These are phyloP conservation scores for Ustilago curta DNA, from an alignment of 1,284 basidiomycete genomes.

Conservation along the genomic window DNA sequence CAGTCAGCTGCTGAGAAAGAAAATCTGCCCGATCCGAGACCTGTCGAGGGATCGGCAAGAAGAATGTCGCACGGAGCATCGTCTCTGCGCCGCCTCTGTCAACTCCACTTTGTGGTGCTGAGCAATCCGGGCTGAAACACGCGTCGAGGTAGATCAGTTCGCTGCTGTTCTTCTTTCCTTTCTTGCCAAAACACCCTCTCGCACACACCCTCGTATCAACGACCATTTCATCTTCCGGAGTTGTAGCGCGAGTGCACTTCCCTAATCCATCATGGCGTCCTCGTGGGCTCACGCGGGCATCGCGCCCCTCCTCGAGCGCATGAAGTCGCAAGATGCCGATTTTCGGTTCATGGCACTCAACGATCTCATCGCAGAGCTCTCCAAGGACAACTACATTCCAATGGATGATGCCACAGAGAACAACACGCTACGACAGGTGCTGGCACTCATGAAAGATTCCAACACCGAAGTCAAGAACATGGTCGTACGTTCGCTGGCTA, in stretches of 20 bases:
- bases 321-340: slow-evolving; percentile 66
- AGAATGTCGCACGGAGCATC: slow-evolving; percentile 7
- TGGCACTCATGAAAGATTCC: slow-evolving; percentile 87
- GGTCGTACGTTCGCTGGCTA: slow-evolving; percentile 79
- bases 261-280: slow-evolving; percentile 36
- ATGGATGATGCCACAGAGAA: slow-evolving; percentile 73
- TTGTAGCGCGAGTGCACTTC: no score
- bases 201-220: slow-evolving; percentile 1
- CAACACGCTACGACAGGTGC: slow-evolving; percentile 82
- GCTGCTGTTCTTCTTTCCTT: no score
- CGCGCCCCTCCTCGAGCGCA: slow-evolving; percentile 62
- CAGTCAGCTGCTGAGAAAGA: not conserved
- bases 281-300: slow-evolving; percentile 50
- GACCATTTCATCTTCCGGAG: no score
- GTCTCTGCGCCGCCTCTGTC: no score
- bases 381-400: slow-evolving; percentile 48
- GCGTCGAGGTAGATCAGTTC: no score
- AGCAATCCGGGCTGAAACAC: no score
- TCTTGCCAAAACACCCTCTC: no score
- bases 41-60: not conserved
- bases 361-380: slow-evolving; percentile 58
- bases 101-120: no score
- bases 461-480: slow-evolving; percentile 99
- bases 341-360: slow-evolving; percentile 68
- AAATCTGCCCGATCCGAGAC: not conserved